These are phyloP conservation scores for Kwoniella sp. DNA, from an alignment of 768 basidiomycete genomes.

Conservation along the genomic window DNA sequence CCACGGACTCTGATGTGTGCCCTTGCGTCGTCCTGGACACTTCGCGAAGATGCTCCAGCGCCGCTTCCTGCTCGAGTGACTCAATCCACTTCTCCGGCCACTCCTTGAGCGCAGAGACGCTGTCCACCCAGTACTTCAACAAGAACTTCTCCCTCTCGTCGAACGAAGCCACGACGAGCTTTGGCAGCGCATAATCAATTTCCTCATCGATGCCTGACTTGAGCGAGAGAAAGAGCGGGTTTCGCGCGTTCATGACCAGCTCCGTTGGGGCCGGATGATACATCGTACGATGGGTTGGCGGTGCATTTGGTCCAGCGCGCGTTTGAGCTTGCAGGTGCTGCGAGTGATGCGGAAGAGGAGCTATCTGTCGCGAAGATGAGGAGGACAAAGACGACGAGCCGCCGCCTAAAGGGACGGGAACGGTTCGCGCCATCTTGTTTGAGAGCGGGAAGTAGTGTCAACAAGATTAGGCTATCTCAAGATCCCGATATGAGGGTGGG, in stretches of 20 bases:
- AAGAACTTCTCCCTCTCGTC: slow-evolving; percentile 70
- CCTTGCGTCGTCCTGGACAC: not conserved
- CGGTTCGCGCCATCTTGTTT: slow-evolving; percentile 10
- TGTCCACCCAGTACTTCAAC: slow-evolving; percentile 71
- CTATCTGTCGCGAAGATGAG: slow-evolving; percentile 21
- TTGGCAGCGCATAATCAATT: slow-evolving; percentile 85
- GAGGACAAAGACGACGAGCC: slow-evolving; percentile 4
- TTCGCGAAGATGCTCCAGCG: slow-evolving; percentile 7
- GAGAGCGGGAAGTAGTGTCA: too few species aligned
- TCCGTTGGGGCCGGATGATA: slow-evolving; percentile 59
- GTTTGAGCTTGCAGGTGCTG: slow-evolving; percentile 1
- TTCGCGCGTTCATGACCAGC: slow-evolving; percentile 74
- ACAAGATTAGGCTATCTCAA: too few species aligned
- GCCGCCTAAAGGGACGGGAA: slow-evolving; percentile 6
- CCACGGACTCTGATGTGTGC: not conserved
- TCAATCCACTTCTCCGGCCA: slow-evolving; percentile 83
- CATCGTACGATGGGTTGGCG: slow-evolving; percentile 15
- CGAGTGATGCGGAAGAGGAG: slow-evolving; percentile 16
- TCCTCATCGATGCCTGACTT: slow-evolving; percentile 80
- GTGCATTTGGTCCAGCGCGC: not conserved
- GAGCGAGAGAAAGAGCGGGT: slow-evolving; percentile 88
- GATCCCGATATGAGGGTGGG: too few species aligned
- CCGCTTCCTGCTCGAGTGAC: slow-evolving; percentile 55
- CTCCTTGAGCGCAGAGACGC: slow-evolving; percentile 80
- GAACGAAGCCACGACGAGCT: slow-evolving; percentile 75